Base-by-base conservation (phyloP, 2,329 filamentous ascomycete genomes). In the Triangularia verruculosa region DNA sequence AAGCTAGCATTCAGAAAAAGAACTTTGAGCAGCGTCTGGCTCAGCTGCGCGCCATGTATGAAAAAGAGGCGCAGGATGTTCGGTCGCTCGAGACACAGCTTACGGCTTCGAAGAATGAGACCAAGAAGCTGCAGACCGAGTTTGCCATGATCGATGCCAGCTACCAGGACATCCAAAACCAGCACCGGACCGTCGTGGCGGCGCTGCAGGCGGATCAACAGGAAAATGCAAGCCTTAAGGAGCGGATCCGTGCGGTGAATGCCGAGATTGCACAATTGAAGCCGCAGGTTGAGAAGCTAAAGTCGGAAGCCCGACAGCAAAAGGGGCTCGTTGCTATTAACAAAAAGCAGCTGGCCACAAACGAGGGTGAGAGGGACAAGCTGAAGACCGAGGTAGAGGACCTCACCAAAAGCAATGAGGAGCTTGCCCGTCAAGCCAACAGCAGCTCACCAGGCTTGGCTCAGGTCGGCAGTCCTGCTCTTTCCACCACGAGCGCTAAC, bases 251-350 rank as follows among this genome's bases (percentile, higher is more conserved):
- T 30, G 84, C 88, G 59, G 84, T 92, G 51, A 99, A 97, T 72
- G 83, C 86, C 12, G 92, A 96, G 76, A 89, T 97, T 70, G 83
- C 86, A 17, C 89, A 93, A 76, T 80, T 98, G 47, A 96, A 93
- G 76, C 93, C 93, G 30, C 89, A 94, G 69, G 87, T 99, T 59
- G 95, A 99, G 75, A 98, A 97, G 80, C 83, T 96, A 71, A 93
- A 91, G 75, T 92, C 90, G 12, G 93, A 97, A 70, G 93, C 93
- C 25, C 88, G 95, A 51, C 95, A 98, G 76, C 93, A 98, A 74
- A 98, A 96, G 79, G 95, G 95, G 17, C 83, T 98, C 68, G 94
- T 96, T 28, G 93, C 95, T 52, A 99, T 99, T 79, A 97, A 97
- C 79, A 98, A 96, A 83, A 99, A 99, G 80, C 95, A 99, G 78